Evolutionary conservation across 192 early-diverging fungal genomes (phyloP).

Genomic region (Geranomyces variabilis): DNA sequence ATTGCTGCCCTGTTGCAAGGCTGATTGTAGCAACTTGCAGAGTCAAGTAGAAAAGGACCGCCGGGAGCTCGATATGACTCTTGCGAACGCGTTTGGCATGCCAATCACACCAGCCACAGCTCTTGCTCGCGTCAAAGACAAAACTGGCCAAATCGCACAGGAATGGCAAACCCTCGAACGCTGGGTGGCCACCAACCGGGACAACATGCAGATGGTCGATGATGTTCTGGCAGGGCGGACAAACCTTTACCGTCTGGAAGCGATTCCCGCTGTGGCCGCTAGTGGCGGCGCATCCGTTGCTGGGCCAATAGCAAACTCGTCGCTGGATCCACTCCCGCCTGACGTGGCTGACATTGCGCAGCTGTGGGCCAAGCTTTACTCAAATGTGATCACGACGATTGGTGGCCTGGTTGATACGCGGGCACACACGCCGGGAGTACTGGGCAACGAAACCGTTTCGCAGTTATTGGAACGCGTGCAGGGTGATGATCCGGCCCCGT

Average conservation of each 20-base stretch:
- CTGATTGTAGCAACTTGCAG: too few relatives aligned
- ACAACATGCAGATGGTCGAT: neutral
- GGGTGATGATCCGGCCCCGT: too few relatives aligned
- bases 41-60: too few relatives aligned
- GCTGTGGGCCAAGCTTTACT: neutral
- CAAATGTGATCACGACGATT: neutral
- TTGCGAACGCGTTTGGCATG: too few relatives aligned
- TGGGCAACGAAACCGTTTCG: too few relatives aligned
- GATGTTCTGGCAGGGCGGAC: neutral
- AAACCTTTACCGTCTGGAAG: neutral
- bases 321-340: neutral
- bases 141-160: too few relatives aligned
- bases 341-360: slow-evolving; percentile 3
- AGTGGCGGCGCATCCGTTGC: neutral
- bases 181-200: neutral
- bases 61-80: too few relatives aligned
- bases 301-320: too few relatives aligned
- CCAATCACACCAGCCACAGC: too few relatives aligned
- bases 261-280: neutral
- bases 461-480: too few relatives aligned
- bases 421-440: neutral
- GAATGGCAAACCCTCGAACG: slow-evolving; percentile 3
- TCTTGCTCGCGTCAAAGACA: too few relatives aligned
- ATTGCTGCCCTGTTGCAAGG: too few relatives aligned
- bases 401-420: neutral